Conservation (phyloP, 1,284 basidiomycete species). For the Boletellus deceptivus region DNA sequence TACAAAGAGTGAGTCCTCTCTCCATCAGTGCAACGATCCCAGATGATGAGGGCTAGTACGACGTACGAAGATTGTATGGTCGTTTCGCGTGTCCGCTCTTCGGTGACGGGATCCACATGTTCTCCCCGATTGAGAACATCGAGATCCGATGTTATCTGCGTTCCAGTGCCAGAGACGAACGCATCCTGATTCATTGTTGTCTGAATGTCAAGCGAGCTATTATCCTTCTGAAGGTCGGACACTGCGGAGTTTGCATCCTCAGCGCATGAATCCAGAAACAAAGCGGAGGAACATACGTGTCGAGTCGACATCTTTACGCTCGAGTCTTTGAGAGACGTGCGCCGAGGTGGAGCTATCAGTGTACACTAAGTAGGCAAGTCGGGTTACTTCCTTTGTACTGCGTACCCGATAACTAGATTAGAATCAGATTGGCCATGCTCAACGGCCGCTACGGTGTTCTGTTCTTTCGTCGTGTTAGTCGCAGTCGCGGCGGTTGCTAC, state of each 20-base stretch:
- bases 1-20: neutral
- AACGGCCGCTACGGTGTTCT: neutral
- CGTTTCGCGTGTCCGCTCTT: neutral
- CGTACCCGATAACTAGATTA: neutral
- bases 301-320: neutral
- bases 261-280: neutral
- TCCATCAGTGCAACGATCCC: neutral
- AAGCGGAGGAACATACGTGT: neutral
- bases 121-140: neutral
- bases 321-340: neutral
- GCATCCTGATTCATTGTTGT: neutral
- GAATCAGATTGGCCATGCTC: neutral
- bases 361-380: neutral
- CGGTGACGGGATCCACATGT: neutral
- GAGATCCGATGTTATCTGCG: neutral
- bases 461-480: no score
- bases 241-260: neutral
- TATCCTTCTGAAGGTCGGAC: neutral
- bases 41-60: neutral
- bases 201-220: neutral
- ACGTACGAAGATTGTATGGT: neutral
- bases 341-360: neutral
- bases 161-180: neutral
- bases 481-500: neutral
- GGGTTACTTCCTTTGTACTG: no score